phyloP scores from a whole-genome alignment of 176 grass and related monocot genomes.

The Aegilops bicornis region DNA sequence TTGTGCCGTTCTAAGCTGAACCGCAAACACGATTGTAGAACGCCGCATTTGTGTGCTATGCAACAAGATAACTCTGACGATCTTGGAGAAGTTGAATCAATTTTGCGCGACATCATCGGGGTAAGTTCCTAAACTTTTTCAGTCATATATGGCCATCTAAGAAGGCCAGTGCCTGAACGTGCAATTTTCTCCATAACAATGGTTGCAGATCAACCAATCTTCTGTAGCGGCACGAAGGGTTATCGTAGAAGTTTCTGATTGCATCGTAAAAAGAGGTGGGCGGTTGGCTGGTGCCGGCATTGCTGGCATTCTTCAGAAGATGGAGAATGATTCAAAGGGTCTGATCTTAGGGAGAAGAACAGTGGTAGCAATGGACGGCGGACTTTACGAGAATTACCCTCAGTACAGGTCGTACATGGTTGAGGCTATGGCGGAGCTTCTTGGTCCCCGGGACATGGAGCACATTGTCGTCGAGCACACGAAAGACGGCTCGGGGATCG shows the following conservation, averaged over 20 bases:
- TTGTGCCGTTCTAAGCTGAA: too few species aligned
- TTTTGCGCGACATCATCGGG: too few species aligned
- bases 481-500: slow-evolving; percentile 47
- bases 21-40: too few species aligned
- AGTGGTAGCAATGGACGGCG: slow-evolving; percentile 39
- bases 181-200: too few species aligned
- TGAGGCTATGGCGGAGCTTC: slow-evolving; percentile 29
- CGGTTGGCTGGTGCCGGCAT: slow-evolving; percentile 45
- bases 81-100: too few species aligned
- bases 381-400: slow-evolving; percentile 52
- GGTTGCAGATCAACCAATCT: slow-evolving; percentile 18
- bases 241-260: slow-evolving; percentile 13
- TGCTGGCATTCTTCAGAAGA: slow-evolving; percentile 55
- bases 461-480: slow-evolving; percentile 40
- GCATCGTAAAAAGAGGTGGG: slow-evolving; percentile 36
- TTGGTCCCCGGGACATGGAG: not conserved
- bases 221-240: slow-evolving; percentile 19
- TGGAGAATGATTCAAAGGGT: slow-evolving; percentile 38
- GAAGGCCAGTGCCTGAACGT: too few species aligned
- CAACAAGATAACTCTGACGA: too few species aligned
- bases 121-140: too few species aligned
- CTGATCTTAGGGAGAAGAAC: slow-evolving; percentile 25
- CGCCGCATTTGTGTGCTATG: too few species aligned
- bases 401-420: slow-evolving; percentile 45
- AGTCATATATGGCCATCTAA: too few species aligned